These are phyloP conservation scores for Melocanna baccifera DNA, from an alignment of 176 grass and related monocot genomes.

Conservation along the genomic window DNA sequence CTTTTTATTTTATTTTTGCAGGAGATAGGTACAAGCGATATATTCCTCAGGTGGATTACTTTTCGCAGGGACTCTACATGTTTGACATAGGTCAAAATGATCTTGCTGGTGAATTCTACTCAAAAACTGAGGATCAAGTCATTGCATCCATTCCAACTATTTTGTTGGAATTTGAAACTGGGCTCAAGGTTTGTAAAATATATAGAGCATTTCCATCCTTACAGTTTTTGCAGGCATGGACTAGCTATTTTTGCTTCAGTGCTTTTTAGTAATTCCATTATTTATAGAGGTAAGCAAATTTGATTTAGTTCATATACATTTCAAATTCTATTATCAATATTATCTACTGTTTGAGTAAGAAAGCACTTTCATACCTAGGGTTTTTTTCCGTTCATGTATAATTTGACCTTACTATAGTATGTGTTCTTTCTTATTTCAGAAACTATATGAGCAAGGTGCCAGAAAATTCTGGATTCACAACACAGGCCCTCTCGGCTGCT, in stretches of 20 bases:
- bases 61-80: slow-evolving; percentile 79
- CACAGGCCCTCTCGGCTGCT: slow-evolving; percentile 90
- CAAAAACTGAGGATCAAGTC: slow-evolving; percentile 83
- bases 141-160: slow-evolving; percentile 85
- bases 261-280: background rate
- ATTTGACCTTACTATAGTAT: background rate
- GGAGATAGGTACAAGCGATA: slow-evolving; percentile 60
- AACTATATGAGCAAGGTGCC: slow-evolving; percentile 83
- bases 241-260: background rate
- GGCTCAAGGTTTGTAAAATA: slow-evolving; percentile 71
- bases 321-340: background rate
- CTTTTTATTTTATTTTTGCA: slow-evolving; percentile 34
- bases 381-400: background rate
- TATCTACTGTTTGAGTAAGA: background rate
- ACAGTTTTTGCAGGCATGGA: background rate
- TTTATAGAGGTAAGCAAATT: background rate
- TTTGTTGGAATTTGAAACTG: slow-evolving; percentile 81
- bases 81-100: slow-evolving; percentile 99
- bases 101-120: slow-evolving; percentile 87
- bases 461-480: slow-evolving; percentile 99
- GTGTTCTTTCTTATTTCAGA: slow-evolving; percentile 47
- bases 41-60: slow-evolving; percentile 77
- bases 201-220: slow-evolving; percentile 10
- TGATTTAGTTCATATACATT: background rate
- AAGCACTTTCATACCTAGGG: background rate